Conservation (phyloP, 306 rosid genomes). For the Abrus precatorius region DNA sequence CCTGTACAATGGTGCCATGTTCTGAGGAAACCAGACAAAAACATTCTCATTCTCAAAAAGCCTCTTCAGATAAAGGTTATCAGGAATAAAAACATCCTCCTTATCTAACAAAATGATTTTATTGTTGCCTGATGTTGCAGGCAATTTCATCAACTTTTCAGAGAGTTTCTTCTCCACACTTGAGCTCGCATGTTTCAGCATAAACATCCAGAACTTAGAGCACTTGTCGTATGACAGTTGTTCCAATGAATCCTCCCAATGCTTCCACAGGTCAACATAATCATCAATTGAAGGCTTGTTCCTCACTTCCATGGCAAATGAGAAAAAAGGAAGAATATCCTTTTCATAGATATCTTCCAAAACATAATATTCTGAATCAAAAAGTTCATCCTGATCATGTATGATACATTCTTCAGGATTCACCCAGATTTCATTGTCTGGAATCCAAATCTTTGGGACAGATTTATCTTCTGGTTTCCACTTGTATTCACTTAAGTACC, state of each 20-base stretch:
- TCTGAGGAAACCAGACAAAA: conserved; percentile 79
- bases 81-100: conserved; percentile 65
- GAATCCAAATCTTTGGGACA: conserved; percentile 66
- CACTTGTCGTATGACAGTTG: conserved; percentile 57
- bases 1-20: conserved; percentile 50
- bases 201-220: conserved; percentile 69
- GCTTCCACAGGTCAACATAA: conserved; percentile 70
- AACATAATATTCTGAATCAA: conserved; percentile 55
- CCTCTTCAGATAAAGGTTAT: conserved; percentile 69
- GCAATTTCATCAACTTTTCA: conserved; percentile 61
- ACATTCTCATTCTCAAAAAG: conserved; percentile 58
- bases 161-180: conserved; percentile 46
- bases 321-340: conserved; percentile 57
- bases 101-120: conserved; percentile 56
- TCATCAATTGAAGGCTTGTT: conserved; percentile 60
- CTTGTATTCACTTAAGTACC: conserved; percentile 48
- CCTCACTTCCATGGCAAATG: conserved; percentile 53
- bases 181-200: conserved; percentile 47
- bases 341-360: conserved; percentile 55
- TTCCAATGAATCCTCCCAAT: conserved; percentile 63
- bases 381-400: conserved; percentile 64
- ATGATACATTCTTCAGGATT: conserved; percentile 61
- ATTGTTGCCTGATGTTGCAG: conserved; percentile 48
- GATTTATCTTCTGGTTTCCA: conserved; percentile 64
- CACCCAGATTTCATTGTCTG: conserved; percentile 55